Evolutionary conservation across 2,329 filamentous ascomycete genomes (phyloP).

Genomic region (Diaporthe ilicicola): DNA sequence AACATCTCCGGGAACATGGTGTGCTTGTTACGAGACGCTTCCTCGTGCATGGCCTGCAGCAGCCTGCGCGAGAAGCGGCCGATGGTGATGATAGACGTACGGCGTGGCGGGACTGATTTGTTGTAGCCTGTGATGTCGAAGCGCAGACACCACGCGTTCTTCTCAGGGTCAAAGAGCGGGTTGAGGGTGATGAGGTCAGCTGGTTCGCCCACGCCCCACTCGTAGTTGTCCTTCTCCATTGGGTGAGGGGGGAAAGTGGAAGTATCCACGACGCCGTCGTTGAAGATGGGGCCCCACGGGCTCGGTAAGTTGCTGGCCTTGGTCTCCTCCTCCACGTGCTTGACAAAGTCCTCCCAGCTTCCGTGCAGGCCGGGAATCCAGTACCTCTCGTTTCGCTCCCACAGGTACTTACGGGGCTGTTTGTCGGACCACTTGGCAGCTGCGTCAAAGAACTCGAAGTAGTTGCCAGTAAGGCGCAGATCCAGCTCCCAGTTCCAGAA

Average conservation of each 20-base stretch:
- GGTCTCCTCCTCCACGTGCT: slow-evolving; percentile 64
- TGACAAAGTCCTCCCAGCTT: slow-evolving; percentile 72
- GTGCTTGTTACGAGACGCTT: slow-evolving; percentile 77
- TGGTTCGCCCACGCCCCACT: slow-evolving; percentile 80
- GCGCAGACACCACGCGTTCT: slow-evolving; percentile 77
- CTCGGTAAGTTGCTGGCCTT: slow-evolving; percentile 72
- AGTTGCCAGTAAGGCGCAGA: slow-evolving; percentile 79
- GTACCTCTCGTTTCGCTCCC: slow-evolving; percentile 77
- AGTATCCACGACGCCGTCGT: slow-evolving; percentile 68
- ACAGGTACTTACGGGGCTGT: slow-evolving; percentile 76
- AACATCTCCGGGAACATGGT: slow-evolving; percentile 83
- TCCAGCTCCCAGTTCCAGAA: slow-evolving; percentile 93
- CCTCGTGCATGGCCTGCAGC: slow-evolving; percentile 79
- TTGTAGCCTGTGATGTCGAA: slow-evolving; percentile 74
- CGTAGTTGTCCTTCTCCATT: slow-evolving; percentile 70
- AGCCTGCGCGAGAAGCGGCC: slow-evolving; percentile 77
- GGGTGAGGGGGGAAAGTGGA: slow-evolving; percentile 66
- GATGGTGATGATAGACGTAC: slow-evolving; percentile 81
- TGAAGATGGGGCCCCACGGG: slow-evolving; percentile 64
- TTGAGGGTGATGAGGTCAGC: slow-evolving; percentile 78
- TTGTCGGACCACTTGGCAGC: slow-evolving; percentile 68
- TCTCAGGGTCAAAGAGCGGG: slow-evolving; percentile 78
- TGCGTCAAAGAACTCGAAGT: slow-evolving; percentile 80
- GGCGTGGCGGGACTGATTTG: slow-evolving; percentile 69
- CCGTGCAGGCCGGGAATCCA: slow-evolving; percentile 77